Conservation (phyloP, 179 eudicot species). For the Beta macrorhiza region DNA sequence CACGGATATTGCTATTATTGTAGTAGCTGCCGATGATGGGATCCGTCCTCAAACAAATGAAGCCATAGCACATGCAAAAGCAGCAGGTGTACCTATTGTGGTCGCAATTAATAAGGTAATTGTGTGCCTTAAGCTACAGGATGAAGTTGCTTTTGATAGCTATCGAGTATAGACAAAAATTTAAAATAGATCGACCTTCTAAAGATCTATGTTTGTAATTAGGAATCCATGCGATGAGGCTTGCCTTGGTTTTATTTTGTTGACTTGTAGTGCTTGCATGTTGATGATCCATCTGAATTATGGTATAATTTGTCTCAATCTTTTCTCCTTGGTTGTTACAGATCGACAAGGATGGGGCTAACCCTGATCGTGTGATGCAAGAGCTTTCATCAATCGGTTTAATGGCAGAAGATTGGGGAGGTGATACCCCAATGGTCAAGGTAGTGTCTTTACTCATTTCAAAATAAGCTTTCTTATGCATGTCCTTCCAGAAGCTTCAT, state of each 20-base stretch:
- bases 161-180: background rate
- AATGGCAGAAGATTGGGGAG: constrained; percentile 98
- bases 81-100: constrained; percentile 93
- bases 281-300: background rate
- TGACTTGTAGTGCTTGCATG: constrained; percentile 1
- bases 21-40: constrained; percentile 98
- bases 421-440: constrained; percentile 89
- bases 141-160: background rate
- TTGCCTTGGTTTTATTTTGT: constrained; percentile 10
- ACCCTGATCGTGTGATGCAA: constrained; percentile 90
- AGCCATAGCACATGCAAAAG: constrained; percentile 97
- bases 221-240: background rate
- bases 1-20: constrained; percentile 90
- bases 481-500: background rate
- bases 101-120: constrained; percentile 91
- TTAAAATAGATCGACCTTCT: background rate
- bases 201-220: constrained; percentile 3
- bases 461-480: background rate
- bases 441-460: constrained; percentile 24
- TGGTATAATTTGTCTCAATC: background rate
- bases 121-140: background rate
- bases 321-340: constrained; percentile 27
- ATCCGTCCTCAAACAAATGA: constrained; percentile 91
- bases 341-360: constrained; percentile 97
- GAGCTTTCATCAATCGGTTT: constrained; percentile 89